phyloP scores from a whole-genome alignment of 192 early-diverging fungal genomes.

The Rhizoclosmatium sp. region DNA sequence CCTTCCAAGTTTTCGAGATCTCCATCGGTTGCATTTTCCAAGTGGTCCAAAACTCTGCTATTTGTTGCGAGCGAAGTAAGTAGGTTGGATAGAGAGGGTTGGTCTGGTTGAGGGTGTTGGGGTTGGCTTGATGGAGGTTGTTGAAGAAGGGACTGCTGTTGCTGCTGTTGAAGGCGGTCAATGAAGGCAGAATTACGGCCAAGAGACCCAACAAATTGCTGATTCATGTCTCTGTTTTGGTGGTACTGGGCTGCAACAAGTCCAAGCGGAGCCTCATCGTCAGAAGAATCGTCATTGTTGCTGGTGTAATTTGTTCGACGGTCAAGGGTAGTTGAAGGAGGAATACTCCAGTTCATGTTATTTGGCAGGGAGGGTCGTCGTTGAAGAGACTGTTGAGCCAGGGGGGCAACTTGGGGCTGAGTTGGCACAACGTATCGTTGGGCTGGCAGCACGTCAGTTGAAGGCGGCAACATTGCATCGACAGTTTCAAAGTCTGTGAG shows the following conservation, averaged over 20 bases:
- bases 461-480: background rate
- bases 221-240: background rate
- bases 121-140: background rate
- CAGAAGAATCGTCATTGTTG: background rate
- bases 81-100: background rate
- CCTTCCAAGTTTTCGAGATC: conserved; percentile 22
- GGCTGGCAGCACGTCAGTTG: background rate
- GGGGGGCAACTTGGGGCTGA: background rate
- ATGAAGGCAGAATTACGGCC: too few relatives aligned
- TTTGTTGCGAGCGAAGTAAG: conserved; percentile 3
- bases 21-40: background rate
- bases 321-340: background rate
- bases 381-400: background rate
- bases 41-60: background rate
- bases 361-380: background rate
- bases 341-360: background rate
- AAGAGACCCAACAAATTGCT: too few relatives aligned
- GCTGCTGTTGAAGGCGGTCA: background rate
- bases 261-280: conserved; percentile 30
- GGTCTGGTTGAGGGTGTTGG: background rate
- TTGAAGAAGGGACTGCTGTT: conserved; percentile 2
- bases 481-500: background rate
- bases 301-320: background rate
- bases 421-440: background rate
- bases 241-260: conserved; percentile 3